Conservation (phyloP, 306 rosid genomes). For the Fragaria iinumae region DNA sequence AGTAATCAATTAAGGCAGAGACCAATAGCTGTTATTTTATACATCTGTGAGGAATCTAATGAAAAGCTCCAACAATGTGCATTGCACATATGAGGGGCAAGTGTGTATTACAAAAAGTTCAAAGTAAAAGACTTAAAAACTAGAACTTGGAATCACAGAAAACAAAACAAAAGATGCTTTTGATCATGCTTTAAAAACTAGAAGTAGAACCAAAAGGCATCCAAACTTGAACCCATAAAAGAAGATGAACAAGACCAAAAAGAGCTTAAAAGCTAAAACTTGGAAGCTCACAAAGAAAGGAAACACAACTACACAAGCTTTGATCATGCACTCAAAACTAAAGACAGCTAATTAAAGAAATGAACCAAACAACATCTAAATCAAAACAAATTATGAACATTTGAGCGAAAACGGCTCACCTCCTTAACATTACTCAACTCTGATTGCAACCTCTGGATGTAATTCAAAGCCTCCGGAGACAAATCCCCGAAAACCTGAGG, state of each 20-base stretch:
- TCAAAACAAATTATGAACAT: neutral
- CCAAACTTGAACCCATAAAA: neutral
- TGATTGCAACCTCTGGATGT: constrained; percentile 68
- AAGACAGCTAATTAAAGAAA: neutral
- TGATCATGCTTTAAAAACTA: constrained; percentile 1
- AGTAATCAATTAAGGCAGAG: neutral
- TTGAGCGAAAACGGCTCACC: constrained; percentile 37
- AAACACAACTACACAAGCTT: neutral
- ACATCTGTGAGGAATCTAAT: neutral
- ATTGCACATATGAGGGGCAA: neutral
- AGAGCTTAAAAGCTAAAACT: neutral
- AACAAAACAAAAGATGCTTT: neutral
- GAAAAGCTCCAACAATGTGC: neutral
- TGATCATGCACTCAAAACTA: neutral
- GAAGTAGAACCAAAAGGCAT: neutral
- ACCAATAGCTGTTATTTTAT: neutral
- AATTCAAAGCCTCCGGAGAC: constrained; percentile 71
- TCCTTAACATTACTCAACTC: constrained; percentile 55
- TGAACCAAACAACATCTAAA: neutral
- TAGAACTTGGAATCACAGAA: neutral
- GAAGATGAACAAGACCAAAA: neutral
- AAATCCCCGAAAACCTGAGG: constrained; percentile 55
- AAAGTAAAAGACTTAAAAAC: neutral
- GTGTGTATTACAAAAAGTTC: neutral
- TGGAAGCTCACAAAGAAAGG: neutral